A percentile compares a stretch with the other conserved stretches of the same genome.
These are phyloP conservation scores for Candolleomyces eurysporus DNA, from an alignment of 768 basidiomycete genomes.

Conservation along the genomic window DNA sequence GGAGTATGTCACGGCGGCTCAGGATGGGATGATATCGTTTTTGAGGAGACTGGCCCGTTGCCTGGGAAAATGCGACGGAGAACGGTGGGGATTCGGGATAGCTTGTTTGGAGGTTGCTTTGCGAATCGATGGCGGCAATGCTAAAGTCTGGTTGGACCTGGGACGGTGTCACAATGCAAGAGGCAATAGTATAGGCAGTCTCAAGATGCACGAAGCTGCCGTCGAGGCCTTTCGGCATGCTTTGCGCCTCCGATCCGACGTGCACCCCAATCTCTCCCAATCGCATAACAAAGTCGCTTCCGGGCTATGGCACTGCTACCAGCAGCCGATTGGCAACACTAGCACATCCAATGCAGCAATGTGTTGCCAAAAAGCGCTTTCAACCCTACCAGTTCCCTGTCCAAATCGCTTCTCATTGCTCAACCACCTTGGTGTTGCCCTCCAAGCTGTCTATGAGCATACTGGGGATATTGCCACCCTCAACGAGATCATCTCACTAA, in stretches of 20 bases:
- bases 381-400: too few species aligned
- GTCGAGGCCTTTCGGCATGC: not conserved
- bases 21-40: not conserved
- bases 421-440: too few species aligned
- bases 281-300: too few species aligned
- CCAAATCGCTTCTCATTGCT: too few species aligned
- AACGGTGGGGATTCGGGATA: not conserved
- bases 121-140: not conserved
- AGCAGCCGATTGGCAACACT: too few species aligned
- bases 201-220: not conserved
- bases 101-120: not conserved
- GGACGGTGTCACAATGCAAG: not conserved
- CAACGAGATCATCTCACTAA: too few species aligned
- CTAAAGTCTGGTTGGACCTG: not conserved
- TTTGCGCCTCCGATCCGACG: not conserved
- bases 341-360: too few species aligned
- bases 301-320: too few species aligned
- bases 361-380: too few species aligned
- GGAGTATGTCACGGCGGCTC: not conserved
- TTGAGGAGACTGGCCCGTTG: not conserved
- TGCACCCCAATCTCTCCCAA: not conserved
- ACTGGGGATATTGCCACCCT: too few species aligned
- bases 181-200: too few species aligned
- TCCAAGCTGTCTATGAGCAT: too few species aligned
- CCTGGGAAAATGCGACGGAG: not conserved